Conservation (phyloP, 306 rosid genomes). For the Boehmeria nivea region DNA sequence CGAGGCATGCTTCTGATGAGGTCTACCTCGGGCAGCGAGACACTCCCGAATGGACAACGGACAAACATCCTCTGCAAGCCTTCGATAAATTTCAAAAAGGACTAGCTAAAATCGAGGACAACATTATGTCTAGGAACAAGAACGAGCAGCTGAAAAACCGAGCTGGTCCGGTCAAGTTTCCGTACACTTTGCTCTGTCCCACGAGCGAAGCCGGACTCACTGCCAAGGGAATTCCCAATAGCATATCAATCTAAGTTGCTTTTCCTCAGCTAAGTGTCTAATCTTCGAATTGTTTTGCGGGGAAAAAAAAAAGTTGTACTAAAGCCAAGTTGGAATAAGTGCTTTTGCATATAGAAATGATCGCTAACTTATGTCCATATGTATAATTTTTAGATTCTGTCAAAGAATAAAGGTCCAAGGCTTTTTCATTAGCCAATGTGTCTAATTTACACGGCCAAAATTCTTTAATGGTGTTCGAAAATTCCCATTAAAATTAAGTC, state of each 20-base stretch:
- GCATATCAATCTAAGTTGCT: conserved; percentile 49
- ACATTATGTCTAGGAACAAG: conserved; percentile 36
- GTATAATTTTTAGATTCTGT: too few relatives aligned
- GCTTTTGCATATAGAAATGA: too few relatives aligned
- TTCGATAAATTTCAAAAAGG: conserved; percentile 46
- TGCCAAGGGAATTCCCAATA: conserved; percentile 83
- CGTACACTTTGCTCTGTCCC: conserved; percentile 70
- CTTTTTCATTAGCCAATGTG: too few relatives aligned
- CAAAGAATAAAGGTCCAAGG: too few relatives aligned
- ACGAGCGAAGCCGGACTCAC: conserved; percentile 52
- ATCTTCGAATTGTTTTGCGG: neutral
- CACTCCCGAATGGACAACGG: conserved; percentile 58
- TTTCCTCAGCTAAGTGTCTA: neutral
- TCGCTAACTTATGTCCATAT: too few relatives aligned
- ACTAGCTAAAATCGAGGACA: conserved; percentile 44
- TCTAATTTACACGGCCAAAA: too few relatives aligned
- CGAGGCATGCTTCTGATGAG: conserved; percentile 59
- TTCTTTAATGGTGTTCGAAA: too few relatives aligned
- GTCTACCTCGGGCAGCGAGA: conserved; percentile 48
- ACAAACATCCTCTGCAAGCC: conserved; percentile 37
- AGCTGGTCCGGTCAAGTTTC: conserved; percentile 56
- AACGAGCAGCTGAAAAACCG: conserved; percentile 50
- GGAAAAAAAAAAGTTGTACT: too few relatives aligned
- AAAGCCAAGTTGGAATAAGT: too few relatives aligned
- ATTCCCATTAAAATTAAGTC: too few relatives aligned